phyloP scores from a whole-genome alignment of 164 flowering plant genomes.

The Macadamia tetraphylla region DNA sequence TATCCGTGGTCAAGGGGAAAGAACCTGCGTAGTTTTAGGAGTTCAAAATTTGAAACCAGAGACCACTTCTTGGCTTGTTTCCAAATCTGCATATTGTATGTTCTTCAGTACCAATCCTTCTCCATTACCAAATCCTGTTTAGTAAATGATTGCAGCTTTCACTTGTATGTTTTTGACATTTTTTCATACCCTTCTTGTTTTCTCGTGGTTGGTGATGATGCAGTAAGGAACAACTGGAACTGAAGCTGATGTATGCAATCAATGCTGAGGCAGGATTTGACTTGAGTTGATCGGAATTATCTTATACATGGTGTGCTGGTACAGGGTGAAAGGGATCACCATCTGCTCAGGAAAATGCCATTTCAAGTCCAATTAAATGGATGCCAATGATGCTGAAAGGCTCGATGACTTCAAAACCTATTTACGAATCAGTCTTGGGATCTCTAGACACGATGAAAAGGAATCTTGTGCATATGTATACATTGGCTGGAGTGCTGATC shows the following conservation, averaged over 20 bases:
- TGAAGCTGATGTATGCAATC: conserved; percentile 76
- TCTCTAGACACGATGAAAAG: neutral
- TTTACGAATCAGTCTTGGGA: neutral
- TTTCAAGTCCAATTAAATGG: neutral
- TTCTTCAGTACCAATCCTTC: too few species aligned
- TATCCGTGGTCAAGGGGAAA: too few species aligned
- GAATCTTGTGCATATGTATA: conserved; percentile 1
- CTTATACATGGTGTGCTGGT: neutral
- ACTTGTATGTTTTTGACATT: too few species aligned
- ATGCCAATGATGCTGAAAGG: neutral
- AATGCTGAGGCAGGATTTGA: conserved; percentile 96
- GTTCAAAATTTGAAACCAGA: too few species aligned
- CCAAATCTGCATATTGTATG: too few species aligned
- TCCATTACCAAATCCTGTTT: too few species aligned
- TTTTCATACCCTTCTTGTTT: neutral
- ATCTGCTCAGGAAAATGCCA: neutral
- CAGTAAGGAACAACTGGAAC: conserved; percentile 92
- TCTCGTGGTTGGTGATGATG: conserved; percentile 8
- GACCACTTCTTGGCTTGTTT: too few species aligned
- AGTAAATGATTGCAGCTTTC: too few species aligned
- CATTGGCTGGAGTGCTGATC: neutral
- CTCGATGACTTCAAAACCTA: neutral
- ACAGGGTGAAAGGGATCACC: neutral
- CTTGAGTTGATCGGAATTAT: conserved; percentile 45
- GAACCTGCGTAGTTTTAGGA: too few species aligned